Evolutionary conservation across 192 early-diverging fungal genomes (phyloP).

Genomic region (Coemansia umbellata): DNA sequence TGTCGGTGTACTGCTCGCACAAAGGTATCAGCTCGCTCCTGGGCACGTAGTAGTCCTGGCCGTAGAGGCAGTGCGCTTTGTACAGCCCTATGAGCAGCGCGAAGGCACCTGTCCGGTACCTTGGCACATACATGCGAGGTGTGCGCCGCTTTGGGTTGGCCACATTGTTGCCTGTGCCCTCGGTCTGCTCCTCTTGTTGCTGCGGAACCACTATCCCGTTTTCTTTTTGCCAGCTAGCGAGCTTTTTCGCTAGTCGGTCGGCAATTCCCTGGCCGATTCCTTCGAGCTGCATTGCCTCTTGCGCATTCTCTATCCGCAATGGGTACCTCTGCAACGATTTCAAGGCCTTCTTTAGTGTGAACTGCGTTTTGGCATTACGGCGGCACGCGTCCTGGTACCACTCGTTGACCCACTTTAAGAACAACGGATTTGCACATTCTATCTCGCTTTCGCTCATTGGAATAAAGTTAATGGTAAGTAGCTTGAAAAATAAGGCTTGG

Average conservation of each 20-base stretch:
- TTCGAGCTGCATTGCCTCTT: constrained; percentile 55
- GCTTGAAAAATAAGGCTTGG: background rate
- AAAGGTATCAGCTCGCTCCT: constrained; percentile 65
- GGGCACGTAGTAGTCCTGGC: constrained; percentile 50
- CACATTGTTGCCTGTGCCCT: background rate
- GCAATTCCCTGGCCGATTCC: constrained; percentile 64
- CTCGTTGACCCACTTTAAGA: constrained; percentile 63
- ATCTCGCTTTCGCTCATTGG: constrained; percentile 7
- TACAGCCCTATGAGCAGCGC: constrained; percentile 70
- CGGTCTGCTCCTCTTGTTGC: background rate
- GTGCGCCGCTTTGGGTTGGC: background rate
- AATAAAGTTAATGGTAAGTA: background rate
- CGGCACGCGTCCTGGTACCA: constrained; percentile 58
- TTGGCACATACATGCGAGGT: constrained; percentile 62
- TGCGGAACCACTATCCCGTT: constrained; percentile 26
- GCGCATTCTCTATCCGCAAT: constrained; percentile 54
- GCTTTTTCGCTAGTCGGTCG: constrained; percentile 50
- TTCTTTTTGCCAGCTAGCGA: constrained; percentile 56
- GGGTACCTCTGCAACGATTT: constrained; percentile 63
- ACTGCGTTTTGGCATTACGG: constrained; percentile 52
- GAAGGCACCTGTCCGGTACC: constrained; percentile 74
- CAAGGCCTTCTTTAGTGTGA: constrained; percentile 58
- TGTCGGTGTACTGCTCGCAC: constrained; percentile 64
- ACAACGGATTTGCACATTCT: constrained; percentile 66
- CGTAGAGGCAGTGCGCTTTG: constrained; percentile 39